Evolutionary conservation across 345 rosid genomes (phyloP), one percentile per base, ranked within the genome.

Genomic region (Euphorbia peplus): DNA sequence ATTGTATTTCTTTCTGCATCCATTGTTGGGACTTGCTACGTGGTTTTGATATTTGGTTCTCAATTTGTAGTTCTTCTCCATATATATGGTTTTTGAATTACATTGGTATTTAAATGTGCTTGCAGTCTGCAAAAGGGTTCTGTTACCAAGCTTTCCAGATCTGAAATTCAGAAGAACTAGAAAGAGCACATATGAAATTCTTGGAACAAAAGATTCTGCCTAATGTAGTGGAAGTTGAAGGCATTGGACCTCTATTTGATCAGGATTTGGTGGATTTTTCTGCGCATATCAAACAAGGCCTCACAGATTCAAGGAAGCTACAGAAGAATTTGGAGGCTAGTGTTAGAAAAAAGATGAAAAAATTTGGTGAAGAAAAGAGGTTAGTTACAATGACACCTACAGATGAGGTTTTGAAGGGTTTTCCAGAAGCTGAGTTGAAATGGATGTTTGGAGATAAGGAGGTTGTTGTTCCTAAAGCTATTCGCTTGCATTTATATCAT

Each of bases 401-500:
- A 76, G 81, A 80, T 70, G 96, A 92, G 79, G 84, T 78, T 73
- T 84, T 90, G 75, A 92, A 88, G 82, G 98, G 98, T 37, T 92
- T 80, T 83, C 98, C 98, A 32, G 96, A 85, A 74, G 82, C 82
- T 72, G 91, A 92, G 81, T 54, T 87, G 84, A 92, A 90, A 80
- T 90, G 98, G 98, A 88, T 87, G 91, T 92, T 92, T 73, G 96
- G 95, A 78, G 85, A 85, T 70, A 90, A 83, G 82, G 92, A 88
- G 78, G 87, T 90, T 68, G 84, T 92, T 74, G 90, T 88, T 80
- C 96, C 96, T 25, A 90, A 88, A 84, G 98, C 98, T 50, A 75
- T 82, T 66, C 71, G 85, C 66, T 80, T 82, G 59, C 91, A 84
- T 78, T 77, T 92, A 76, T 84, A 86, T 70, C 95, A 92, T 80